These are phyloP conservation scores for Ambrosia hybrid DNA, from an alignment of 140 eudicot species.

Conservation along the genomic window DNA sequence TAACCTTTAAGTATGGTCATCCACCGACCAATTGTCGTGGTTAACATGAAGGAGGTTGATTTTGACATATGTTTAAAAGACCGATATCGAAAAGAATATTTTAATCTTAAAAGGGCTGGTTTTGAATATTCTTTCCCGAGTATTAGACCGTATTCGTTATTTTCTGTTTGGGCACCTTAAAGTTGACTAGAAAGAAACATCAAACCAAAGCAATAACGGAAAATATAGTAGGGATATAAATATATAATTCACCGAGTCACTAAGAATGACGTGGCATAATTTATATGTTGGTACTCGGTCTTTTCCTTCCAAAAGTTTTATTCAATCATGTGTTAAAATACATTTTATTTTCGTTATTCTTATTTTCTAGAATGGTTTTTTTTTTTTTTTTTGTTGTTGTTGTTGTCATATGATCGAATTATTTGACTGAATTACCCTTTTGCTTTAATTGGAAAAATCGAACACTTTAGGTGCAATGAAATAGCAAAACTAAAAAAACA, in stretches of 20 bases:
- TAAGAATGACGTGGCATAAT: neutral
- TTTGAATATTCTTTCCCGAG: constrained; percentile 23
- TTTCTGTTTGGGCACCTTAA: constrained; percentile 20
- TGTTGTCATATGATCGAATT: too few relatives aligned
- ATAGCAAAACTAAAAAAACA: too few relatives aligned
- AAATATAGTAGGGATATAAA: neutral
- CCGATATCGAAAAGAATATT: neutral
- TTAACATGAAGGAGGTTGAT: neutral
- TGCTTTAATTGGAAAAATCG: too few relatives aligned
- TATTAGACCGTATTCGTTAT: constrained; percentile 13
- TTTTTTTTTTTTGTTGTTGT: too few relatives aligned
- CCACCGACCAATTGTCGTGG: constrained; percentile 18
- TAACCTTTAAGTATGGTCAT: constrained; percentile 24
- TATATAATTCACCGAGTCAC: neutral
- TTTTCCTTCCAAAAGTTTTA: neutral
- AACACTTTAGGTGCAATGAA: too few relatives aligned
- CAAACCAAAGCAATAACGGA: neutral
- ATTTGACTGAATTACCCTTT: too few relatives aligned
- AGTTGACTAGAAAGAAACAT: constrained; percentile 14
- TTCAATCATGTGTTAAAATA: neutral
- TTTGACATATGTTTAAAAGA: neutral
- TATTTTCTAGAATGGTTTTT: neutral
- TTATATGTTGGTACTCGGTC: neutral
- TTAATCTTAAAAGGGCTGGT: neutral
- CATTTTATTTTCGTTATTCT: neutral